Base-by-base conservation (phyloP, 1,284 basidiomycete species). In the Flammula alnicola region DNA sequence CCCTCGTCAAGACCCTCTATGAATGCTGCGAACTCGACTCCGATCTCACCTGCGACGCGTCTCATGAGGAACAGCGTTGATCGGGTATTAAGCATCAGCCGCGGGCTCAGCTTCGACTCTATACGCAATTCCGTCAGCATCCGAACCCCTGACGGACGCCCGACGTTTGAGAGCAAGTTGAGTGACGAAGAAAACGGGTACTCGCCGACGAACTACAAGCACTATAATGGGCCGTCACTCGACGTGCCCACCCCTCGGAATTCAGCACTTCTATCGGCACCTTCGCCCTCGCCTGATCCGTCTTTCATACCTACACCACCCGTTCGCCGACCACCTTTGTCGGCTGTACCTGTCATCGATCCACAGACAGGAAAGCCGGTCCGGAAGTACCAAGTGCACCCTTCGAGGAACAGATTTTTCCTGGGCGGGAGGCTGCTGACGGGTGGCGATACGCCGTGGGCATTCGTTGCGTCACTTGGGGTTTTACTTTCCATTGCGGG, bases 361-460 rank as follows among this genome's bases (percentile, higher is more conserved):
- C 68, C 60, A n/a, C 62, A 64, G 40, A 76, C 77, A 2, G 69
- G 70, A 3, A 72, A 74, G 50, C 62, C 63, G 14, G 58, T 79
- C 40, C 78, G 79, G n/a, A 81, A 81, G 43, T 86, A 86, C 66
- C 70, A 83, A 56, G 63, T 75, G 29, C 81, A 89, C 63, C 83
- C 84, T 3, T 90, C 88, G 4, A 73, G 79, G 49, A 92, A 91
- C 67, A 76, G 73, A n/a, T 95, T 91, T 68, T 87, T 88, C 62
- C 73, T 86, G 43, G 60, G 74, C 1, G 95, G 94, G 0, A 77
- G 74, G 46, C 51, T 92, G 10, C 70, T 96, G 57, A 89, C 88
- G 0, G 93, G 93, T n/a, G 91, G 91, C 3, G 94, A 96, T 68
- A 80, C 82, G 17, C 84, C 86, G 0, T 83, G 81, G 73, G 90